phyloP scores from a whole-genome alignment of 495 filamentous ascomycete genomes.

The Penicillium coprophilum region DNA sequence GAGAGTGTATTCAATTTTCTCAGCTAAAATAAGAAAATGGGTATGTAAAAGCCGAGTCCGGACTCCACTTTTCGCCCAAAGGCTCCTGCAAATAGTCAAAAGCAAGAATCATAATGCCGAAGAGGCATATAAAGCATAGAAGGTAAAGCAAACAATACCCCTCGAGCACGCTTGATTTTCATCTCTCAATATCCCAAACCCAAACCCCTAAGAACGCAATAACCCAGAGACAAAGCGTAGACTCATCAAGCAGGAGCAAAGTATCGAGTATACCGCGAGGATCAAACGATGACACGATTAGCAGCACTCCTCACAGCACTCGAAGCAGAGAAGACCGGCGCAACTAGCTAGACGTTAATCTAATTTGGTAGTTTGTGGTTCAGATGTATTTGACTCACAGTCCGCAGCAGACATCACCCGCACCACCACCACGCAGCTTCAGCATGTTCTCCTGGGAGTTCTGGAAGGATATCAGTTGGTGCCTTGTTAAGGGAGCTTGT shows the following conservation, averaged over 20 bases:
- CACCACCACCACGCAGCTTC: slow-evolving; percentile 46
- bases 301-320: slow-evolving; percentile 39
- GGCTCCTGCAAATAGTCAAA: neutral
- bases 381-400: slow-evolving; percentile 32
- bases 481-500: neutral
- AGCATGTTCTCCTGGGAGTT: slow-evolving; percentile 39
- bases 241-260: neutral
- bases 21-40: slow-evolving; percentile 14
- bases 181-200: neutral
- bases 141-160: neutral
- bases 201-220: neutral
- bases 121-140: neutral
- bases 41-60: slow-evolving; percentile 9
- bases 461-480: slow-evolving; percentile 18
- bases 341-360: slow-evolving; percentile 28
- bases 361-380: neutral
- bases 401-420: slow-evolving; percentile 46
- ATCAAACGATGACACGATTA: slow-evolving; percentile 3
- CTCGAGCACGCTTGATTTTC: neutral
- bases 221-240: too few species aligned
- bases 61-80: neutral
- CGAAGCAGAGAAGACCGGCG: slow-evolving; percentile 46
- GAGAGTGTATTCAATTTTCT: neutral
- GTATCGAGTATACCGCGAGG: neutral
- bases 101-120: neutral